Evolutionary conservation across 108 stramenopile species (phyloP).

Genomic region (Nitzschia sp.): DNA sequence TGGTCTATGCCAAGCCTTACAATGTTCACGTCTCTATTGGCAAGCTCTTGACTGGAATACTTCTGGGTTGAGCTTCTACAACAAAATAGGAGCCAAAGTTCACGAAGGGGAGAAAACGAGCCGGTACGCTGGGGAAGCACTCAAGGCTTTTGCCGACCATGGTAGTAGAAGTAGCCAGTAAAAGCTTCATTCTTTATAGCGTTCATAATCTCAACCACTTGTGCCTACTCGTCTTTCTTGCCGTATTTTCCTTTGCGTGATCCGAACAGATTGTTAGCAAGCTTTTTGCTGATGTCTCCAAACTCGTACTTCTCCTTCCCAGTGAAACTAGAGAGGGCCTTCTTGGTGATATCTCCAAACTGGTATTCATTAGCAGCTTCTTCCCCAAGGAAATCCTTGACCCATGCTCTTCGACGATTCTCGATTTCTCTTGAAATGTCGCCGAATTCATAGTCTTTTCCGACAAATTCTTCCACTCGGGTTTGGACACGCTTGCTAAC

Average conservation of each 20-base stretch:
- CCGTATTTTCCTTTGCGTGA: conserved; percentile 5
- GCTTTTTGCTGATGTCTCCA: conserved; percentile 72
- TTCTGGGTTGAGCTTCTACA: conserved; percentile 51
- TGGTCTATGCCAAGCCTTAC: conserved; percentile 15
- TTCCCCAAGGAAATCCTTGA: conserved; percentile 69
- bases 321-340: conserved; percentile 57
- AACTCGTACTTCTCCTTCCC: conserved; percentile 71
- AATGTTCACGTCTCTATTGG: conserved; percentile 48
- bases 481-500: conserved; percentile 61
- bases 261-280: conserved; percentile 65
- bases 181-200: too few species aligned
- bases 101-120: conserved; percentile 36
- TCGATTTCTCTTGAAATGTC: conserved; percentile 59
- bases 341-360: conserved; percentile 70
- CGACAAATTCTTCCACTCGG: conserved; percentile 64
- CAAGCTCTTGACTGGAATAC: conserved; percentile 70
- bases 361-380: conserved; percentile 69
- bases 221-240: not conserved
- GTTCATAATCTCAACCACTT: too few species aligned
- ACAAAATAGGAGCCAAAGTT: conserved; percentile 44
- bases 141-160: conserved; percentile 14
- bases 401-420: conserved; percentile 55
- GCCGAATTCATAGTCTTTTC: conserved; percentile 75
- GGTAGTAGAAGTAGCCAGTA: conserved; percentile 6
- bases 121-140: conserved; percentile 28